Percentiles rank a stretch among this genome's conserved stretches.
These are phyloP conservation scores for Westerdykella sp. DNA, from an alignment of 2,329 filamentous ascomycete genomes.

Conservation along the genomic window DNA sequence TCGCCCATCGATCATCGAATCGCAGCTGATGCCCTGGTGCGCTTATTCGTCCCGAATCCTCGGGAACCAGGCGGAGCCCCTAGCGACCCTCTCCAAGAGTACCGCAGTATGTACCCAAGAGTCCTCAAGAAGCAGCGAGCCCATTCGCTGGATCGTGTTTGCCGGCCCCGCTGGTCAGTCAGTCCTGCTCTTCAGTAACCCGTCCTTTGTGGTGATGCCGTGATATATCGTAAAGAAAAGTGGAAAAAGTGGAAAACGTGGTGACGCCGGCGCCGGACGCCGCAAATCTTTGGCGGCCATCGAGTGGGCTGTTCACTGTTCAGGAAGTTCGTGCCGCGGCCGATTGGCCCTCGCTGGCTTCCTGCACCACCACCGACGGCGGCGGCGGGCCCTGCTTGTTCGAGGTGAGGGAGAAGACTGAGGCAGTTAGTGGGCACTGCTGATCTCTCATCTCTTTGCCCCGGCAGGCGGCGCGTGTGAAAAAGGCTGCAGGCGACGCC, in stretches of 20 bases:
- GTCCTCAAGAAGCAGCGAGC: not conserved
- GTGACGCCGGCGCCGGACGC: no score
- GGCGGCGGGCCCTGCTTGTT: no score
- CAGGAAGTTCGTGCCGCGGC: not conserved
- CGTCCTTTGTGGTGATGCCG: not conserved
- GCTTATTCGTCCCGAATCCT: conserved; percentile 8
- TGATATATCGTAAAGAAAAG: not conserved
- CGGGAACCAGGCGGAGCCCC: not conserved
- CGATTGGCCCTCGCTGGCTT: not conserved
- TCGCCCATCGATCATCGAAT: conserved; percentile 9
- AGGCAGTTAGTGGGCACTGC: no score
- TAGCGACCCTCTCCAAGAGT: no score
- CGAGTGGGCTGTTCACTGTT: no score
- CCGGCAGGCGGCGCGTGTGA: not conserved
- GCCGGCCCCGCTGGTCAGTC: not conserved
- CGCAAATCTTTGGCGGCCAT: no score
- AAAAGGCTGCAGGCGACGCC: not conserved
- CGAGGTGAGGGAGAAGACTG: no score
- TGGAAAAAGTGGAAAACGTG: no score
- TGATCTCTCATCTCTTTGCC: not conserved
- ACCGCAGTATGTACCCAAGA: no score
- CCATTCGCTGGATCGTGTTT: not conserved
- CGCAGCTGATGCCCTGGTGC: conserved; percentile 4
- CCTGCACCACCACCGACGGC: not conserved
- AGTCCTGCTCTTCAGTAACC: no score